Evolutionary conservation across 1,139 yeast genomes (phyloP).

Genomic region (Taphrina betulina): DNA sequence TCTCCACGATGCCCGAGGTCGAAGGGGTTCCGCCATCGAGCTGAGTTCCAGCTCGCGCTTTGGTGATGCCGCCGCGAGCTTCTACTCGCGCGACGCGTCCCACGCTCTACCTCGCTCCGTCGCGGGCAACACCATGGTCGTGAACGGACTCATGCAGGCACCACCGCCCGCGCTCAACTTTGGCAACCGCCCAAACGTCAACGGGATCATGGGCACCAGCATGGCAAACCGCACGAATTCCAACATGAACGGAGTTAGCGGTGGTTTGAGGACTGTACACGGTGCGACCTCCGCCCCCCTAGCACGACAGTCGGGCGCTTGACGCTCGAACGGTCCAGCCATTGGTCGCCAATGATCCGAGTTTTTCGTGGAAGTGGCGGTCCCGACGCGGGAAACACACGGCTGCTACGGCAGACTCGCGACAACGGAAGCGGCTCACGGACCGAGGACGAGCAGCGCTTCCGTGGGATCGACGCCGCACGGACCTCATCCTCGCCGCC

Average conservation of each 20-base stretch:
- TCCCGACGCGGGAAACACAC: too few relatives aligned
- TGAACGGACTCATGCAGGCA: conserved; percentile 5
- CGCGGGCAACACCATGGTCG: background rate
- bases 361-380: too few relatives aligned
- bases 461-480: too few relatives aligned
- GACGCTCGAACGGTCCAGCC: too few relatives aligned
- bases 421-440: too few relatives aligned
- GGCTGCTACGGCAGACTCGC: too few relatives aligned
- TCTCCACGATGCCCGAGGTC: conserved; percentile 20
- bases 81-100: conserved; percentile 4
- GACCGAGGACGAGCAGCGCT: too few relatives aligned
- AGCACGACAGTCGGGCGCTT: too few relatives aligned
- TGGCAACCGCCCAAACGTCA: conserved; percentile 4
- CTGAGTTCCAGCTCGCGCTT: conserved; percentile 11
- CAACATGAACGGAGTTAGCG: conserved; percentile 12
- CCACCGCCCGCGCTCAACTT: conserved; percentile 10
- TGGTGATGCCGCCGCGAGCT: conserved; percentile 11
- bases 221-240: conserved; percentile 11
- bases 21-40: conserved; percentile 20
- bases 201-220: background rate
- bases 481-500: too few relatives aligned
- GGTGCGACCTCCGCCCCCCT: too few relatives aligned
- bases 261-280: background rate
- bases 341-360: too few relatives aligned
- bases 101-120: background rate